Evolutionary conservation across 306 rosid species (phyloP), one percentile per base, ranked within the genome.

Genomic region (Prunus davidiana): DNA sequence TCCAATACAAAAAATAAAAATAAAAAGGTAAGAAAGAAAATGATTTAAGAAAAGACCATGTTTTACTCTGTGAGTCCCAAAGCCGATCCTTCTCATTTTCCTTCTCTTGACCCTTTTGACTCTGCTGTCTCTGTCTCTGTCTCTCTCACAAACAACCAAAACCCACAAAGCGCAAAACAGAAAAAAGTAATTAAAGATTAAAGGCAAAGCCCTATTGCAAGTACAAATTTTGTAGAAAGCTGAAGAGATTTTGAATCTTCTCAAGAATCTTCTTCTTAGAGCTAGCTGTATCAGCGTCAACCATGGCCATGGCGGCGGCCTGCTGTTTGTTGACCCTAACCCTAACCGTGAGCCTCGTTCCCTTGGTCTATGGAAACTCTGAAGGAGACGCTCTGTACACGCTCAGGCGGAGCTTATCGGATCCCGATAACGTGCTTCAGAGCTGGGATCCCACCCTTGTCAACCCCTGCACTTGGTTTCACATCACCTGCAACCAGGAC

Each of bases 401-500:
- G 46, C 89, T 94, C 16, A 82, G 93, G 41, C 85, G 88, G 70
- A 92, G 96, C 86, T 81, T 94, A 6, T 85, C 89, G 43, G 97
- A 94, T 87, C 97, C 97, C 0, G 92, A 86, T 77, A 90, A 90
- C 81, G 92, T 92, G 5, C 97, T 94, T 38, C 96, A 92, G 83
- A 94, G 98, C 81, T 94, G 98, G 98, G 98, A 94, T 88, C 93
- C 98, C 32, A 94, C 95, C 12, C 96, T 94, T 20, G 98, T 94
- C 5, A 90, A 92, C 57, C 98, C 98, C 30, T 94, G 98, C 74
- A 94, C 98, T 43, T 94, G 98, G 98, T 94, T 92, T 84, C 98
- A 94, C 67, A 87, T 94, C 82, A 92, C 98, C 81, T 94, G 98
- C 79, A 91, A 94, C 84, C 97, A 90, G 80, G 93, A 88, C 54